These are phyloP conservation scores for Metschnikowia bowlesiae DNA, from an alignment of 805 yeast species.

Conservation along the genomic window DNA sequence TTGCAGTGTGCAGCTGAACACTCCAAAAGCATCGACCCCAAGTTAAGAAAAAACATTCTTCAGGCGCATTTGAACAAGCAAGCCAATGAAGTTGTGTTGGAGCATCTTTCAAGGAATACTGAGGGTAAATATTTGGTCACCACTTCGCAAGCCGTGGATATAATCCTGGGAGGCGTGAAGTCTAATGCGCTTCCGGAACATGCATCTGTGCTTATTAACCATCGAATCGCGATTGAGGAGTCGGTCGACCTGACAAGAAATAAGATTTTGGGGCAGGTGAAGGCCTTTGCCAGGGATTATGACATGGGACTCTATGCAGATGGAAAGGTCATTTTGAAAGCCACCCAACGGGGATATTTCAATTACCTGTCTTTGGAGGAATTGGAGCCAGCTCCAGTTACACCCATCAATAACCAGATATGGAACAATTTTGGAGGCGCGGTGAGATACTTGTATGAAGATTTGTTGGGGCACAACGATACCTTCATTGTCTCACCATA, in stretches of 20 bases:
- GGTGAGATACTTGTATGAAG: constrained; percentile 58
- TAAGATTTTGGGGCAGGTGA: constrained; percentile 29
- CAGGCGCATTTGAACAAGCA: constrained; percentile 30
- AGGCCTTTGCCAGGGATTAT: constrained; percentile 31
- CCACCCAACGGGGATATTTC: constrained; percentile 24
- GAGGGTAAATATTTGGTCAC: constrained; percentile 34
- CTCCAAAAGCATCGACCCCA: constrained; percentile 29
- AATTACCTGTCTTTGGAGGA: constrained; percentile 23
- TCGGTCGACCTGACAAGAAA: constrained; percentile 21
- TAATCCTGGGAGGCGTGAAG: constrained; percentile 47
- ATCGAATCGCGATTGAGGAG: constrained; percentile 43
- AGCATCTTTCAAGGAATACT: constrained; percentile 25
- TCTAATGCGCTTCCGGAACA: constrained; percentile 49
- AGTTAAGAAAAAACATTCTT: constrained; percentile 34
- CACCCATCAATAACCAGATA: constrained; percentile 39
- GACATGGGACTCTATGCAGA: constrained; percentile 33
- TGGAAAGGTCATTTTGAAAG: constrained; percentile 20
- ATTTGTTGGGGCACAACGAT: constrained; percentile 31
- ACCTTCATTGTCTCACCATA: constrained; percentile 36
- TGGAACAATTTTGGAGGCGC: constrained; percentile 60
- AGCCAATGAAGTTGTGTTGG: constrained; percentile 36
- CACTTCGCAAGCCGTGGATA: constrained; percentile 48
- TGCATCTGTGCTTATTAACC: constrained; percentile 41
- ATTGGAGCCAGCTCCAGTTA: constrained; percentile 43
- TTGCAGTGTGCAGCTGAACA: constrained; percentile 47